Base-by-base conservation (phyloP, 306 rosid genomes). In the apple (Malus domestica) region DNA sequence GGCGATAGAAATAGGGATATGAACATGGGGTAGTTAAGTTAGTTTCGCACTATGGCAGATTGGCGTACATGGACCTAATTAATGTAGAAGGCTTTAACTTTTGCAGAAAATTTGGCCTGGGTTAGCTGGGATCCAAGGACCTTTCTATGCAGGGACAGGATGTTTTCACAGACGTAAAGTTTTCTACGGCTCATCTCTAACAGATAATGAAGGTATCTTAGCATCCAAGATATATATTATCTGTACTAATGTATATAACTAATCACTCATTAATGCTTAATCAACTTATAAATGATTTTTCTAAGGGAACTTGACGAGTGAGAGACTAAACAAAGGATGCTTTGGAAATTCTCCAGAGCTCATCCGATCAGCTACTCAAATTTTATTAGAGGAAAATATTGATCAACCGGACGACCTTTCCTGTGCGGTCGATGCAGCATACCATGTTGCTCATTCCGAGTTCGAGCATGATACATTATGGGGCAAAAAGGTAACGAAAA, bases 111-210 rank as follows among this genome's bases (percentile, higher is more conserved):
- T 57, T 35, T 70, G 78, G 69, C 74, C 61, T 16, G 74, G 78
- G 25, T 27, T 79, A 52, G 73, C 67, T 22, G 82, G 82, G 25
- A 72, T 79, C 8, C 82, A 80, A 75, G 96, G 93, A 74, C 73
- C 82, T 4, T 2, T 77, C 16, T 86, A 87, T 20, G 66, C 10
- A 0, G 93, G 96, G 78, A 89, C 93, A 10, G 83, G 86, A 33
- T 86, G 92, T 54, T 74, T 91, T 57, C 92, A 86, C 27, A 84
- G 90, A 83, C 84, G 93, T 38, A 88, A 86, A 78, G 84, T 89
- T 61, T 81, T 93, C 8, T 80, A 80, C n/a, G 72, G 60, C 20
- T 66, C 67, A 63, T 40, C 38, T 23, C 20, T 73, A 5, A n/a
- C 32, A 25, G 19, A 60, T 13, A 60, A 25, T 60, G 66, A 60